Base-by-base conservation (phyloP, 1,139 yeast species). In the Wickerhamomyces sp. region DNA sequence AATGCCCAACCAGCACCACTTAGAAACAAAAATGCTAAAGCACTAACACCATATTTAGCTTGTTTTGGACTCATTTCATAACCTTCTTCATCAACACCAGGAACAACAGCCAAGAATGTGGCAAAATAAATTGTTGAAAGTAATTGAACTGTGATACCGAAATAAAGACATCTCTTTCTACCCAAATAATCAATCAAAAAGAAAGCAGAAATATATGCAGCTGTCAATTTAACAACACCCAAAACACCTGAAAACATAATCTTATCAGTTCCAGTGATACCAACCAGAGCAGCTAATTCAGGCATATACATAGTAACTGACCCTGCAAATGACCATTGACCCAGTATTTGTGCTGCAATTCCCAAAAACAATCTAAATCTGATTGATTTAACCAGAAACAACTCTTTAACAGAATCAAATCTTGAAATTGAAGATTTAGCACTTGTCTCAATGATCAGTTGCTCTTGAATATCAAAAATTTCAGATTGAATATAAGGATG, bases 291-390 rank as follows among this genome's bases (percentile, higher is more conserved):
- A 46, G 75, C 71, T 38, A 75, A 60, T 41, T 72, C 72, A 5
- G 77, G 67, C 32, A 80, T 72, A 45, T 74, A 74, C 32, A 73
- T 69, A 1, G 80, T 73, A 31, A 74, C 57, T 6, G 80, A 71
- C 44, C 71, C 72, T 8, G 81, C 76, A 35, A 81, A 81, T 16
- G 75, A 65, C 82, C 82, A 76, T 58, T 76, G 82, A 24, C 75
- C 77, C 32, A 76, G 58, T 14, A 76, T 31, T 54, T 76, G 83
- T 23, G 71, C 62, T 33, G 57, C 43, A 31, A 64, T 50, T 21
- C 72, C 66, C 32, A 75, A 52, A 26, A 69, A 54, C 45, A 75
- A 63, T 54, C 78, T 61, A 54, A 71, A 72, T 38, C 73, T 58
- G 41, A 70, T 61, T n/a, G 77, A 65, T 33, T 58, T 60, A 26